A percentile compares a stretch with the other conserved stretches of the same genome.
These are phyloP conservation scores for Talaromyces sp. DNA, from an alignment of 2,329 filamentous ascomycete species.

Conservation along the genomic window DNA sequence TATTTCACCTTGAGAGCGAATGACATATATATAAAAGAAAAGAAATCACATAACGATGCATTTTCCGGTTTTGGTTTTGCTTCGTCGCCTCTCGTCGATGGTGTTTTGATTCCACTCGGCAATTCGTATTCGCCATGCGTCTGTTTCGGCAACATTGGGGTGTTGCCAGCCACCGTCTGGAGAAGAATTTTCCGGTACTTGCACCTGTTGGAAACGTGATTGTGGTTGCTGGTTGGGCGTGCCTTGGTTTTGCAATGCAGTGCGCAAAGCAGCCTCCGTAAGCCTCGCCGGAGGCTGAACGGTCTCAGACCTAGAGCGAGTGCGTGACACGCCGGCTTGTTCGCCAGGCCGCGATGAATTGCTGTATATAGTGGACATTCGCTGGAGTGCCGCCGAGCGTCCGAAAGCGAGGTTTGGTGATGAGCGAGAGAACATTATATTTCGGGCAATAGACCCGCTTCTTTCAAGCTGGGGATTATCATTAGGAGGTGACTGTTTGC, in stretches of 20 bases:
- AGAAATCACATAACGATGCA: slow-evolving; percentile 32
- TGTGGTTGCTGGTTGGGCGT: not conserved
- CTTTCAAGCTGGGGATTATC: not conserved
- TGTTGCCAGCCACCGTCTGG: slow-evolving; percentile 5
- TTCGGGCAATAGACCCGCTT: slow-evolving; percentile 4
- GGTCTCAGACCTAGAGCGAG: slow-evolving; percentile 18
- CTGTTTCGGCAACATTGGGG: slow-evolving; percentile 10
- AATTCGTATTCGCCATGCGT: slow-evolving; percentile 34
- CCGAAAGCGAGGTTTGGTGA: slow-evolving; percentile 8
- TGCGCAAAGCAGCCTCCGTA: slow-evolving; percentile 9
- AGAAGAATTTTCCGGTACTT: not conserved
- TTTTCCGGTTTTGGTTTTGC: slow-evolving; percentile 25
- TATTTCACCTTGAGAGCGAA: not conserved
- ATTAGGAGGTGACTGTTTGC: not conserved
- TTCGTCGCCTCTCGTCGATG: slow-evolving; percentile 28
- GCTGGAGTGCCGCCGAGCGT: slow-evolving; percentile 3
- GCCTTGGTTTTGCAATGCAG: slow-evolving; percentile 2
- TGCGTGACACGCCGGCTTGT: slow-evolving; percentile 8
- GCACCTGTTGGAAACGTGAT: not conserved
- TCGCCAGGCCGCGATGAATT: slow-evolving; percentile 9
- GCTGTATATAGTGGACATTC: slow-evolving; percentile 12
- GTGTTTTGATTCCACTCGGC: slow-evolving; percentile 36
- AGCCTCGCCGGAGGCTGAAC: slow-evolving; percentile 11
- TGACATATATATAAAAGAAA: not conserved
- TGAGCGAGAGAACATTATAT: slow-evolving; percentile 9